A percentile compares a stretch with the other conserved stretches of the same genome.
These are phyloP conservation scores for Apiospora kogelbergensis DNA, from an alignment of 2,329 filamentous ascomycete genomes.

Conservation along the genomic window DNA sequence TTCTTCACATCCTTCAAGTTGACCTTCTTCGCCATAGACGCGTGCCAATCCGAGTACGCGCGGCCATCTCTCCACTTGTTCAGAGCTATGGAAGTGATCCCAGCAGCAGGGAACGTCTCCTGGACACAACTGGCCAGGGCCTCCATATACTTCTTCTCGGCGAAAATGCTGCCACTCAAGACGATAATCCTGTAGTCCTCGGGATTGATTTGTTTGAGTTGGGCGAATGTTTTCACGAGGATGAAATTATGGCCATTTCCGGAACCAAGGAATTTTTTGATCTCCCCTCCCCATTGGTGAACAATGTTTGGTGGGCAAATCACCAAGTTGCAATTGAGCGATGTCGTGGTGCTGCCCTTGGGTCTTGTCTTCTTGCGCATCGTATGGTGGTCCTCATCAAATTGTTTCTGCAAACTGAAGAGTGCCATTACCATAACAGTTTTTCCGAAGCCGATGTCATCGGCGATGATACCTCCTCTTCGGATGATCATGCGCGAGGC, in stretches of 20 bases:
- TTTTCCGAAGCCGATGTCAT: conserved; percentile 46
- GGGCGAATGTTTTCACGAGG: conserved; percentile 22
- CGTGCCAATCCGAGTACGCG: conserved; percentile 10
- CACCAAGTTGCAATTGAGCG: conserved; percentile 37
- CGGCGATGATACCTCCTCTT: conserved; percentile 41
- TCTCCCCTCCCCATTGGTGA: conserved; percentile 38
- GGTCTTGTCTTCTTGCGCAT: conserved; percentile 20
- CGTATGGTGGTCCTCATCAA: conserved; percentile 22
- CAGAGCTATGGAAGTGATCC: neutral
- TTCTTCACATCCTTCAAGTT: conserved; percentile 14
- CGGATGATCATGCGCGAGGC: conserved; percentile 27
- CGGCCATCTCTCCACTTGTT: conserved; percentile 5
- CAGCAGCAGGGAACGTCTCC: neutral
- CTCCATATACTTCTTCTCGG: conserved; percentile 16
- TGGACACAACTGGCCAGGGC: conserved; percentile 21
- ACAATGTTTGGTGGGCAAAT: conserved; percentile 41
- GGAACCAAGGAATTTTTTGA: conserved; percentile 31
- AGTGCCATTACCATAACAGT: conserved; percentile 41
- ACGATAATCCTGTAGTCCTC: conserved; percentile 35
- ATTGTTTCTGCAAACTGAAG: conserved; percentile 27
- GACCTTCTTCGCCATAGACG: neutral
- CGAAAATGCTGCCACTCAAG: conserved; percentile 30
- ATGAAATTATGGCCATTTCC: conserved; percentile 17
- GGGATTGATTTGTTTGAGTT: conserved; percentile 14
- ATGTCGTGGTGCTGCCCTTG: conserved; percentile 13